phyloP scores from a whole-genome alignment of 768 basidiomycete genomes.

The Chlorophyllum brunneum region DNA sequence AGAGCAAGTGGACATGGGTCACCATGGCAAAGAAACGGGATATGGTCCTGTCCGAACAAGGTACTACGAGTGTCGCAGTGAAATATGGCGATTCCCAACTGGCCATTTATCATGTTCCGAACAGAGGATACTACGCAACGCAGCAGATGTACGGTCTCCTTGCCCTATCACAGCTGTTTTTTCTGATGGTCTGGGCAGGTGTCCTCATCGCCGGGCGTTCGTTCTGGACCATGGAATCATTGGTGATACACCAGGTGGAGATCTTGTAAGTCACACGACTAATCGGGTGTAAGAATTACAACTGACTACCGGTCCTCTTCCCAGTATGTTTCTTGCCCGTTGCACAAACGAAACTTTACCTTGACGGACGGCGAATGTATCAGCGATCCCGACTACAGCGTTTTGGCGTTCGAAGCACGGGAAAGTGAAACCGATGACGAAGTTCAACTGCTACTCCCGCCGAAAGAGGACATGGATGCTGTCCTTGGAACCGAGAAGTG shows the following conservation, averaged over 20 bases:
- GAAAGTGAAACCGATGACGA: slow-evolving; percentile 27
- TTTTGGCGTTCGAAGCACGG: slow-evolving; percentile 58
- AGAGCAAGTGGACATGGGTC: slow-evolving; percentile 54
- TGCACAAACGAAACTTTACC: slow-evolving; percentile 66
- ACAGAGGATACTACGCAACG: slow-evolving; percentile 56
- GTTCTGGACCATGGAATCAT: slow-evolving; percentile 69
- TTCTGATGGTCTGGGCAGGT: slow-evolving; percentile 20
- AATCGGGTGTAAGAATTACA: slow-evolving; percentile 7
- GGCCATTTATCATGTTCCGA: slow-evolving; percentile 63
- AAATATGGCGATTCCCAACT: slow-evolving; percentile 65
- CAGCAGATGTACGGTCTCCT: slow-evolving; percentile 50
- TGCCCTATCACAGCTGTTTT: neutral
- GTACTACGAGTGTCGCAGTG: slow-evolving; percentile 49
- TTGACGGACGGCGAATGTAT: slow-evolving; percentile 53
- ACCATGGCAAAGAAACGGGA: slow-evolving; percentile 45
- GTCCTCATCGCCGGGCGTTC: slow-evolving; percentile 52
- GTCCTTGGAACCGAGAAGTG: slow-evolving; percentile 64
- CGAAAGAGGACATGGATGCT: slow-evolving; percentile 50
- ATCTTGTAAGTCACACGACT: slow-evolving; percentile 36
- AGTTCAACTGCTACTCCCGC: slow-evolving; percentile 48
- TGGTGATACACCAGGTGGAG: slow-evolving; percentile 56
- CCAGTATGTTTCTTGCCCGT: slow-evolving; percentile 43
- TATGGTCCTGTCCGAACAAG: slow-evolving; percentile 39
- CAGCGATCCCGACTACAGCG: slow-evolving; percentile 54
- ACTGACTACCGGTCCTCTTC: neutral